Evolutionary conservation across 805 yeast species (phyloP).

Genomic region (Candida maltosa): DNA sequence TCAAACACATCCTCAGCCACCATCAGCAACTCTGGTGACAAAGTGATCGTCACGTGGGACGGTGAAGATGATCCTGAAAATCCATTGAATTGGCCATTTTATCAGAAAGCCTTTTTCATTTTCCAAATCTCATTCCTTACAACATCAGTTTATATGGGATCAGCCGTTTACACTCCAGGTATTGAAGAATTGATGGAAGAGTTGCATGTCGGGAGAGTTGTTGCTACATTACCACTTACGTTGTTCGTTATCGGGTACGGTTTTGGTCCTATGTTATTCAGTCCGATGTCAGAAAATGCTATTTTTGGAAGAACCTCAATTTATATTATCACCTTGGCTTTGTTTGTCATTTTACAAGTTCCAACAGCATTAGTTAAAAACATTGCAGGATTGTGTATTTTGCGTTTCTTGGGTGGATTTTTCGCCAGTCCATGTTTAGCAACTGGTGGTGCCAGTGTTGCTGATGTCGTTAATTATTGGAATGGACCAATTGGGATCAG

Average conservation of each 20-base stretch:
- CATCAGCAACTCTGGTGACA: not conserved
- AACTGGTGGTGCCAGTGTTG: conserved; percentile 57
- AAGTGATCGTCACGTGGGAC: conserved; percentile 25
- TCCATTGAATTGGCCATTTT: conserved; percentile 55
- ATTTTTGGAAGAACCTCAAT: conserved; percentile 50
- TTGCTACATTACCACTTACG: conserved; percentile 50
- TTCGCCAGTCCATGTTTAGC: conserved; percentile 55
- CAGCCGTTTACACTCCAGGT: conserved; percentile 56
- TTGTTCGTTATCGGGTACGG: conserved; percentile 61
- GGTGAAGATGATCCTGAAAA: conserved; percentile 51
- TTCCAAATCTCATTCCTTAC: conserved; percentile 43
- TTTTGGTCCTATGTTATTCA: conserved; percentile 54
- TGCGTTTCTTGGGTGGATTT: conserved; percentile 53
- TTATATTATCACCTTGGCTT: conserved; percentile 43
- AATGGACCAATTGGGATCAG: conserved; percentile 46
- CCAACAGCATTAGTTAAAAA: conserved; percentile 52
- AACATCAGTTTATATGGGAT: conserved; percentile 51
- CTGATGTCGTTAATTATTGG: conserved; percentile 45
- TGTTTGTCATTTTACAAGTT: conserved; percentile 51
- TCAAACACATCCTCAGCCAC: not conserved
- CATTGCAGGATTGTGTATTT: conserved; percentile 47
- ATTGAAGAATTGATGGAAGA: conserved; percentile 41
- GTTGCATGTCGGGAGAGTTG: conserved; percentile 41
- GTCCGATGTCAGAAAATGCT: conserved; percentile 58
- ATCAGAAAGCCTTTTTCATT: conserved; percentile 36